Base-by-base conservation (phyloP, 805 yeast species). In the Metschnikowia koreensis region DNA sequence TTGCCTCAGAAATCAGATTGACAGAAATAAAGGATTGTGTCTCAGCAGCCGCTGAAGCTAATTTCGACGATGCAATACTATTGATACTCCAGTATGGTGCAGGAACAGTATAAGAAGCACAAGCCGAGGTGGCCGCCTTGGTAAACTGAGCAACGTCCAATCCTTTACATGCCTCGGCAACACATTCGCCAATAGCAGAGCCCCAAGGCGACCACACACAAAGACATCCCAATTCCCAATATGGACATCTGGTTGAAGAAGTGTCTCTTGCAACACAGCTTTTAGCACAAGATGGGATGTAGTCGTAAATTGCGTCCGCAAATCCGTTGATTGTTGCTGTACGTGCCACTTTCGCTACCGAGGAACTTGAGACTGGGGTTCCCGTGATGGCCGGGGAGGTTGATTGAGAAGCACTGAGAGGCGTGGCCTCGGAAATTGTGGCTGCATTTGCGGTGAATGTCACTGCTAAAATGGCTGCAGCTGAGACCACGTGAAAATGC, bases 61-160 rank as follows among this genome's bases (percentile, higher is more conserved):
- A 42, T 9, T 8, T 33, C 15, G 52, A 36, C 13, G 42, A 43
- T 11, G 48, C 53, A 10, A 51, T 38, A 9, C 51, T 48, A 27
- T 48, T 40, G 38, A 26, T 31, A 17, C 69, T 15, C 63, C 60
- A 51, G 64, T 60, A 36, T 71, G 57, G 55, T 15, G 56, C 37
- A 7, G 53, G 44, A 8, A 46, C 58, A 17, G 54, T 51, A 27
- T 48, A 49, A 7, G 54, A 47, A 11, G 52, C 41, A 41, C 59
- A 55, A 9, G 50, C 54, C 7, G 59, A 50, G 26, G 39, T 52
- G 6, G 55, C 57, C 11, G 51, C 50, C 15, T 44, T 41, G 26
- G 51, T 40, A 15, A 56, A 56, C 16, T 16, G n/a, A 3, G 26
- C 53, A 6, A 54, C 53, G 1, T 49, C 52, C 9, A 46, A 8